These are phyloP conservation scores for Cardamine occulta DNA, from an alignment of 345 rosid genomes.

Conservation along the genomic window DNA sequence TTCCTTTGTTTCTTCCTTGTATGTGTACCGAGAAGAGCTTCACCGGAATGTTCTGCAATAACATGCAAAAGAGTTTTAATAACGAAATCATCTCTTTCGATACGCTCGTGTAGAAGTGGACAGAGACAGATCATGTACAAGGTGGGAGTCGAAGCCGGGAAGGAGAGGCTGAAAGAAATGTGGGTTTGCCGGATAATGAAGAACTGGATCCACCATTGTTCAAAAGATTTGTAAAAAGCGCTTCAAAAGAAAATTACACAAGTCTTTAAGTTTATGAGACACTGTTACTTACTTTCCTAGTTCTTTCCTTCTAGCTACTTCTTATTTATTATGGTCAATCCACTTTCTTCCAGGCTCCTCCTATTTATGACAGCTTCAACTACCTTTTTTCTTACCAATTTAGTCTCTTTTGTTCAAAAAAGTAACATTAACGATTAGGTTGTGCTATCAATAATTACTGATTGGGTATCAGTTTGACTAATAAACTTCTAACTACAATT, in stretches of 20 bases:
- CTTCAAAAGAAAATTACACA: background rate
- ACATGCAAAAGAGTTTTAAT: conserved; percentile 16
- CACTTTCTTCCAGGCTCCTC: background rate
- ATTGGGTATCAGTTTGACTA: too few species aligned
- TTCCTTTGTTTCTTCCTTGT: background rate
- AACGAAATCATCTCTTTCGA: conserved; percentile 5
- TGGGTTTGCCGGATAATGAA: background rate
- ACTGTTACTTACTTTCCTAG: too few species aligned
- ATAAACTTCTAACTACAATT: background rate
- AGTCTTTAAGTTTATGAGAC: too few species aligned
- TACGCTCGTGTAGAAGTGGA: background rate
- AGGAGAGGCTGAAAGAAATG: conserved; percentile 34
- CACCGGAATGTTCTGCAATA: conserved; percentile 22
- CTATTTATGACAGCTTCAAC: background rate
- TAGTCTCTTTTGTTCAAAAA: background rate
- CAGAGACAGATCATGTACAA: background rate
- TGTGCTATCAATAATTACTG: too few species aligned
- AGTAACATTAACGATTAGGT: background rate
- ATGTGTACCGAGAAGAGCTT: background rate
- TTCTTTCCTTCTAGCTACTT: background rate
- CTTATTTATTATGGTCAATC: background rate
- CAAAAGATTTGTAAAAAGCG: too few species aligned
- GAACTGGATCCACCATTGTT: conserved; percentile 16
- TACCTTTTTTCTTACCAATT: background rate
- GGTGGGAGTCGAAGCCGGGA: conserved; percentile 13